Conservation (phyloP, 2,329 filamentous ascomycete genomes). For the Ophiostoma perfectum region DNA sequence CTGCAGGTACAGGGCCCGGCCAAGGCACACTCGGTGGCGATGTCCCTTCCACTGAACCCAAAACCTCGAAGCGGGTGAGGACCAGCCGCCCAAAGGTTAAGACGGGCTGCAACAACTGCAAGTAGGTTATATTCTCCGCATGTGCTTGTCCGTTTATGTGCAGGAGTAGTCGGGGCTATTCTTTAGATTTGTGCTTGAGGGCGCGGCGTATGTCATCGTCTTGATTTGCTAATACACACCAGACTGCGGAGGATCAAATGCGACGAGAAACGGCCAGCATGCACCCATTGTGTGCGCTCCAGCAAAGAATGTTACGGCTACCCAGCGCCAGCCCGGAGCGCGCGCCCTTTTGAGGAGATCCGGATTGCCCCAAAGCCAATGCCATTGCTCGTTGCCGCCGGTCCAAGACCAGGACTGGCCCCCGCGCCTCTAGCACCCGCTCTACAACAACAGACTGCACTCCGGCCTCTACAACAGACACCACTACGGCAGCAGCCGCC, state of each 20-base stretch:
- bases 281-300: slow-evolving; percentile 55
- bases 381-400: slow-evolving; percentile 19
- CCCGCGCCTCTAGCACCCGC: slow-evolving; percentile 2
- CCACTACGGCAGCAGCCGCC: neutral
- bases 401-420: slow-evolving; percentile 22
- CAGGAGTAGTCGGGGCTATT: neutral
- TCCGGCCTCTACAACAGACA: neutral
- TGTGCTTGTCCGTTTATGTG: neutral
- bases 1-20: neutral
- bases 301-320: slow-evolving; percentile 58
- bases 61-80: slow-evolving; percentile 39
- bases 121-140: slow-evolving; percentile 43
- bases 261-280: slow-evolving; percentile 57
- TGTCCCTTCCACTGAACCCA: neutral
- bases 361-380: slow-evolving; percentile 46
- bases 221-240: slow-evolving; percentile 24
- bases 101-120: slow-evolving; percentile 63
- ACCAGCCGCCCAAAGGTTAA: slow-evolving; percentile 59
- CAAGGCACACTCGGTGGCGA: neutral
- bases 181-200: neutral
- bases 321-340: slow-evolving; percentile 49
- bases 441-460: neutral
- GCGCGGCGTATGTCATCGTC: neutral
- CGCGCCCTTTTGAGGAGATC: slow-evolving; percentile 43
- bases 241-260: slow-evolving; percentile 61